Conservation (phyloP, 2,329 filamentous ascomycete species). For the Xylaria sp. region DNA sequence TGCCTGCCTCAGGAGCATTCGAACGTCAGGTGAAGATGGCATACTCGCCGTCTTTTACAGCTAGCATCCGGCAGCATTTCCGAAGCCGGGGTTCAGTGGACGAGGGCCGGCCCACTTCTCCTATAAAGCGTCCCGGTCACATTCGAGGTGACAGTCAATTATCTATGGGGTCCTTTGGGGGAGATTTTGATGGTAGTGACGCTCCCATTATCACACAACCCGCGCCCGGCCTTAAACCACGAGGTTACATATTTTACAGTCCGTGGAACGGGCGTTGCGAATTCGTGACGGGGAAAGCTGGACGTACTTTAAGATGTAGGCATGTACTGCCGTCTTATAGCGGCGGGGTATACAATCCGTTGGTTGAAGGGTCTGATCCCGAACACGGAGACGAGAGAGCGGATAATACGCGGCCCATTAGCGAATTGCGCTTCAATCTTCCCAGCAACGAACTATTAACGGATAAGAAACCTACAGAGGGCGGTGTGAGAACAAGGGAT, state of each 20-base stretch:
- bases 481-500: slow-evolving; percentile 48
- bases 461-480: slow-evolving; percentile 53
- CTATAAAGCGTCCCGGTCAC: slow-evolving; percentile 45
- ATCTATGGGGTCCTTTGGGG: slow-evolving; percentile 52
- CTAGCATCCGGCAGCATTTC: slow-evolving; percentile 60
- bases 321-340: slow-evolving; percentile 69
- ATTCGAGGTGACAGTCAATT: slow-evolving; percentile 48
- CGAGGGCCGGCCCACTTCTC: slow-evolving; percentile 45
- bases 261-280: slow-evolving; percentile 91
- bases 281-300: slow-evolving; percentile 81
- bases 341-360: slow-evolving; percentile 56
- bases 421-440: slow-evolving; percentile 91
- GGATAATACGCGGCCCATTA: slow-evolving; percentile 62
- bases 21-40: slow-evolving; percentile 68
- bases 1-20: slow-evolving; percentile 54
- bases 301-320: slow-evolving; percentile 78
- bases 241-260: slow-evolving; percentile 81
- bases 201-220: slow-evolving; percentile 55
- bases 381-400: slow-evolving; percentile 48
- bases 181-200: slow-evolving; percentile 47
- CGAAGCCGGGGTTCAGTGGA: slow-evolving; percentile 52
- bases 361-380: slow-evolving; percentile 54
- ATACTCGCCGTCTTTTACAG: slow-evolving; percentile 63
- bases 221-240: slow-evolving; percentile 62
- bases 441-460: slow-evolving; percentile 67